These are phyloP conservation scores for Oryza glaberrima DNA, from an alignment of 176 grass and related monocot species.

Conservation along the genomic window DNA sequence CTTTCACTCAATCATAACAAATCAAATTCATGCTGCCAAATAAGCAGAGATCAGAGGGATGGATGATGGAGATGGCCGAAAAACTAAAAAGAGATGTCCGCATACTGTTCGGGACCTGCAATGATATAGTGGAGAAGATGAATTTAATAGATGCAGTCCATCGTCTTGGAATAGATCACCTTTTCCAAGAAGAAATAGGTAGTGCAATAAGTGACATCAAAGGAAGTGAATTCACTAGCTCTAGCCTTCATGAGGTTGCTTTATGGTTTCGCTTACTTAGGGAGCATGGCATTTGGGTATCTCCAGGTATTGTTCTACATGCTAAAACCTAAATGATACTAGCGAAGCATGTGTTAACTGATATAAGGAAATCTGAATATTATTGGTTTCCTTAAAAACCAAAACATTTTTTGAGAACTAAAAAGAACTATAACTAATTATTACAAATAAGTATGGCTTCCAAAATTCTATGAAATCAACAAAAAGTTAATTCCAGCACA, in stretches of 20 bases:
- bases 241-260: conserved; percentile 1
- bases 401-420: too few species aligned
- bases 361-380: too few species aligned
- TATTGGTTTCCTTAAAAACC: too few species aligned
- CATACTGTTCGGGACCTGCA: neutral
- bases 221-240: neutral
- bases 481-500: too few species aligned
- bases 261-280: neutral
- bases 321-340: too few species aligned
- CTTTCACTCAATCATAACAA: too few species aligned
- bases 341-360: too few species aligned
- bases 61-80: neutral
- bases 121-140: neutral
- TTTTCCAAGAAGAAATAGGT: too few species aligned
- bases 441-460: too few species aligned
- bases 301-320: neutral
- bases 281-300: neutral
- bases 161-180: neutral
- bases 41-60: neutral
- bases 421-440: too few species aligned
- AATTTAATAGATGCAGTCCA: neutral
- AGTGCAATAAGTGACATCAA: neutral
- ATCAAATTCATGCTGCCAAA: neutral
- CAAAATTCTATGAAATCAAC: too few species aligned
- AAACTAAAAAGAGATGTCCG: neutral